Conservation (phyloP, 805 yeast species). For the Torulaspora microellipsoides region DNA sequence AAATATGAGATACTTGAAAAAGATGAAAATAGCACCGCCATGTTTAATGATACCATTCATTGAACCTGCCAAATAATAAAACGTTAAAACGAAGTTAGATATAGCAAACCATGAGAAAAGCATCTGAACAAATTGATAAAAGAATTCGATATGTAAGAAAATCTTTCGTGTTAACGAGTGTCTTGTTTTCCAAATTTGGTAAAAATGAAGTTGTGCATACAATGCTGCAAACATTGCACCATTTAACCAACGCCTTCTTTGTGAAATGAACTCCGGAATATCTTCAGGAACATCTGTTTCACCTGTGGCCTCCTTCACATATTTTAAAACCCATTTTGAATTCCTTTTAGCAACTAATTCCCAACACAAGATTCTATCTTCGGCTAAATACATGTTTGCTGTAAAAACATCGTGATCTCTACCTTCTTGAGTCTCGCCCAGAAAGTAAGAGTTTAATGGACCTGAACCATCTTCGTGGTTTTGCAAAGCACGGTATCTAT, state of each 20-base stretch:
- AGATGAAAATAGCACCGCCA: conserved; percentile 77
- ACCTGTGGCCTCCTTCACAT: conserved; percentile 88
- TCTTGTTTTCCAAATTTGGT: conserved; percentile 81
- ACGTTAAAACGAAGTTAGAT: conserved; percentile 87
- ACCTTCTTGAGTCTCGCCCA: conserved; percentile 68
- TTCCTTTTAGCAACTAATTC: conserved; percentile 83
- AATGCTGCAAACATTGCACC: conserved; percentile 97
- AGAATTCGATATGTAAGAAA: conserved; percentile 79
- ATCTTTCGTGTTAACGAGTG: conserved; percentile 79
- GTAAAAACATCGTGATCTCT: conserved; percentile 76
- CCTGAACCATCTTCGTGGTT: conserved; percentile 91
- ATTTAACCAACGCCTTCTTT: conserved; percentile 96
- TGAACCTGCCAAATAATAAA: conserved; percentile 89
- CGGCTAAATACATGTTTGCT: conserved; percentile 96
- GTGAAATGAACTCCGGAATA: conserved; percentile 91
- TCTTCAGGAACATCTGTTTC: conserved; percentile 96
- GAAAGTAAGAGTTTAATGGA: conserved; percentile 81
- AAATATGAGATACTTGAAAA: conserved; percentile 80
- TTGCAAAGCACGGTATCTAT: conserved; percentile 79
- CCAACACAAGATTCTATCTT: conserved; percentile 95
- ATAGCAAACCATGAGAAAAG: conserved; percentile 89
- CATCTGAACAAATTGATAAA: conserved; percentile 77
- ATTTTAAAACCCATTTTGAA: conserved; percentile 84
- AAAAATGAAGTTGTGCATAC: conserved; percentile 80
- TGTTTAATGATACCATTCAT: conserved; percentile 52